Evolutionary conservation across 2,329 filamentous ascomycete genomes (phyloP), one percentile per base, ranked within the genome.

Genomic region (Aureobasidium musti): DNA sequence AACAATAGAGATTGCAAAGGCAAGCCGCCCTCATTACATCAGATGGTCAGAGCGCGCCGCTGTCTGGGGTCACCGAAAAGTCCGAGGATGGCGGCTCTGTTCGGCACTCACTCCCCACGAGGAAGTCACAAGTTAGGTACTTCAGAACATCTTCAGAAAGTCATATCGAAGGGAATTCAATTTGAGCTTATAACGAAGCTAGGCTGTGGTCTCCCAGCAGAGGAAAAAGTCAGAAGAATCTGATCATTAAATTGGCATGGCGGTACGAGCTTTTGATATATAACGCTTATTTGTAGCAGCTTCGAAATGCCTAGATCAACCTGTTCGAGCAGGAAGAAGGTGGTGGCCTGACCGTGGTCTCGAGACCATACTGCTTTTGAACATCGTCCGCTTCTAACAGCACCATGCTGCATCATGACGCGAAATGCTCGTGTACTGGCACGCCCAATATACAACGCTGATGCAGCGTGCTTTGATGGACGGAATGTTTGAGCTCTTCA

Each of bases 1-100:
- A 63, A 61, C 37, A 61, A 52, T 63, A 63, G 59, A 63, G 59
- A 63, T 63, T 63, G 59, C 41, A 49, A 33, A n/a, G n/a, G 57
- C 26, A 6, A 41, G 41, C 14, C 37, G 45, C 45, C 45, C 45
- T 8, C 8, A 52, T 63, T 52, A 63, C 59, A 45, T 63, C 45
- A 45, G 26, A 28, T 33, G 41, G 57, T 49, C 57, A 49, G 21
- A 49, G 28, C 28, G 57, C 37, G 43, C 39, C 54, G 41, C 4
- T 5, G 23, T 59, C 39, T 26, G 54, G 54, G 54, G 54, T 43
- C 14, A 35, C 28, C 52, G 52, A 39, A n/a, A n/a, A n/a, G 35
- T 56, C 39, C 52, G 33, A n/a, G 52, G 54, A 57, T 57, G 35
- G 54, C 53, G 37, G 54, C 37, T 43, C 19, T 35, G 37, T 41